Conservation (phyloP, 2,329 filamentous ascomycete genomes). For the Ilyonectria robusta region DNA sequence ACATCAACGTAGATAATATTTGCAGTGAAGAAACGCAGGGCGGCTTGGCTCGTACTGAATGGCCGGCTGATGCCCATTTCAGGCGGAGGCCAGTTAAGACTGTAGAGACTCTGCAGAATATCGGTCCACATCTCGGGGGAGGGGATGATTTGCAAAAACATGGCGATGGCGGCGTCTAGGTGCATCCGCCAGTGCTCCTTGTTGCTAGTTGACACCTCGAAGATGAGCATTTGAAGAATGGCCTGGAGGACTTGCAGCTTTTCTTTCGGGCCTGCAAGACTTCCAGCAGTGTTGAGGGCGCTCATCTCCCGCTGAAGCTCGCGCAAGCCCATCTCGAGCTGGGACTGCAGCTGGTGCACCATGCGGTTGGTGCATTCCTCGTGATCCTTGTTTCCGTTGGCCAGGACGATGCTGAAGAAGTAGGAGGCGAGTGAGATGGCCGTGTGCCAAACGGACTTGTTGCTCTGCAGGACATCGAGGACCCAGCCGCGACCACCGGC, state of each 20-base stretch:
- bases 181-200: constrained; percentile 66
- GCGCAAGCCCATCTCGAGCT: constrained; percentile 60
- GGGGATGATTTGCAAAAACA: constrained; percentile 63
- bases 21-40: constrained; percentile 62
- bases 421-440: constrained; percentile 70
- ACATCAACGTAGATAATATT: constrained; percentile 65
- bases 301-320: constrained; percentile 61
- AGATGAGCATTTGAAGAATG: constrained; percentile 68
- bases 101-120: constrained; percentile 51
- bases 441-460: constrained; percentile 71
- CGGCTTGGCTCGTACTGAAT: constrained; percentile 62
- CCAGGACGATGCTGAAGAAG: constrained; percentile 66
- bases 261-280: constrained; percentile 50
- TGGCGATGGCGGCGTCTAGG: constrained; percentile 63
- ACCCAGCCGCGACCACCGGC: constrained; percentile 74
- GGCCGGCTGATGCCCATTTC: constrained; percentile 52
- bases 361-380: constrained; percentile 54
- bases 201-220: constrained; percentile 62
- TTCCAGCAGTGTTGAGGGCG: constrained; percentile 51
- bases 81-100: constrained; percentile 53
- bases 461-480: constrained; percentile 68
- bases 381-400: constrained; percentile 50
- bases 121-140: constrained; percentile 55
- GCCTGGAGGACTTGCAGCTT: constrained; percentile 62
- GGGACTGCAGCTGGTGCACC: constrained; percentile 58